Percentiles rank a stretch among this genome's conserved stretches.
Evolutionary conservation across 345 rosid genomes (phyloP).

Genomic region (Eucalyptus regnans): DNA sequence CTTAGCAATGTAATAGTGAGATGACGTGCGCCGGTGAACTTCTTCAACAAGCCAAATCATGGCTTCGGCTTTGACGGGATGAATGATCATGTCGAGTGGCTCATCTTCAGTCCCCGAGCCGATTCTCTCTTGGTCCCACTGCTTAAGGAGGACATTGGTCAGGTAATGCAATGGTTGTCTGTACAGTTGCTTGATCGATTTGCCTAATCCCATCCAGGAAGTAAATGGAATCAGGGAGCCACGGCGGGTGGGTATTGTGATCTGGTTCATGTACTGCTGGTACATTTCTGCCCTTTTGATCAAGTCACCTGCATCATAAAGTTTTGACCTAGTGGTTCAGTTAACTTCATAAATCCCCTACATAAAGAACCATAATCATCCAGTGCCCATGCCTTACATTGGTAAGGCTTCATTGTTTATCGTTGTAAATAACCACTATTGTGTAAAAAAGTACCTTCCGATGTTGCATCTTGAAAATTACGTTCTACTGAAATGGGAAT

Average conservation of each 20-base stretch:
- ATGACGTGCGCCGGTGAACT: constrained; percentile 51
- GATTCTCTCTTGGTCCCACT: constrained; percentile 60
- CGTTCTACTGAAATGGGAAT: not conserved
- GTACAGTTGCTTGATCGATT: constrained; percentile 58
- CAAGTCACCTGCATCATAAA: constrained; percentile 18
- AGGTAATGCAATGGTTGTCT: constrained; percentile 88
- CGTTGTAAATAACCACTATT: not conserved
- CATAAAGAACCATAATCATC: not conserved
- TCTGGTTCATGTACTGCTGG: constrained; percentile 72
- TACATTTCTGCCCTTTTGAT: constrained; percentile 56
- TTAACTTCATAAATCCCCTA: not conserved
- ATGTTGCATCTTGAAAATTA: constrained; percentile 10
- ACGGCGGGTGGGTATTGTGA: constrained; percentile 45
- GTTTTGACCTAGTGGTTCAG: not conserved
- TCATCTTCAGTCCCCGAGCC: constrained; percentile 39
- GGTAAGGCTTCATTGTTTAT: not conserved
- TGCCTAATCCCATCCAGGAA: constrained; percentile 70
- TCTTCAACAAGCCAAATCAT: constrained; percentile 82
- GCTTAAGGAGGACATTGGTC: constrained; percentile 49
- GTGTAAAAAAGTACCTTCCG: constrained; percentile 22
- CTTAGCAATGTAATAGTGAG: constrained; percentile 47
- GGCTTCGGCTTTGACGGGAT: constrained; percentile 85
- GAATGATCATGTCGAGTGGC: constrained; percentile 45
- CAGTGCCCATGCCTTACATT: not conserved
- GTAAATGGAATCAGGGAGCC: constrained; percentile 73